phyloP scores from a whole-genome alignment of 2,329 filamentous ascomycete genomes.

The Daldinia eschscholtzii region DNA sequence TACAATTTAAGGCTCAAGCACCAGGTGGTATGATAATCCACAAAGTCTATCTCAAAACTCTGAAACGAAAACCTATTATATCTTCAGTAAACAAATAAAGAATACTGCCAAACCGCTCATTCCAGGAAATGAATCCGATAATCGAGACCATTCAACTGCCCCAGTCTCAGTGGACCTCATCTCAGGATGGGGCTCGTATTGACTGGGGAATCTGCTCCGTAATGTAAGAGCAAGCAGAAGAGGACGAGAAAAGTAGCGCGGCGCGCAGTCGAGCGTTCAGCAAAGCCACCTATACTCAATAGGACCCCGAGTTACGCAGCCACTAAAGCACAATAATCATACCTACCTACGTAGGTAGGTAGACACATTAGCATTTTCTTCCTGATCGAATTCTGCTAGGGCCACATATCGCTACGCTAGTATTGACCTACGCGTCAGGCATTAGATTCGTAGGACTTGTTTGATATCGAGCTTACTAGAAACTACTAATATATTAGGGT shows the following conservation, averaged over 20 bases:
- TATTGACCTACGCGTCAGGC: not conserved
- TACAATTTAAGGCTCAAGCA: constrained; percentile 3
- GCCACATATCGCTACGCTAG: not conserved
- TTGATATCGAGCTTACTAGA: not conserved
- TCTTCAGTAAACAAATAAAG: not conserved
- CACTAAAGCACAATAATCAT: no score
- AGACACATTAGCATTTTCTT: not conserved
- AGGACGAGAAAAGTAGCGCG: not conserved
- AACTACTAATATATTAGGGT: not conserved
- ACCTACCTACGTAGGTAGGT: not conserved
- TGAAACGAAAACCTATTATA: constrained; percentile 4
- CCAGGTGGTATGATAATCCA: not conserved
- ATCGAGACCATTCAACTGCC: constrained; percentile 4
- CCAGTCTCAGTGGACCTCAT: constrained; percentile 32
- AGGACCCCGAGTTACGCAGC: not conserved
- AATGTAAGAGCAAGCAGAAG: constrained; percentile 26
- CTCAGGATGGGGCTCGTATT: constrained; percentile 42
- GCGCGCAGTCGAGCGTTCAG: not conserved
- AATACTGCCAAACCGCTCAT: constrained; percentile 8
- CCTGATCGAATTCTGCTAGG: not conserved
- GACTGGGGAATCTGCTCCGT: constrained; percentile 45
- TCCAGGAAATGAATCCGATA: constrained; percentile 27
- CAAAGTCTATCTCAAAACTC: not conserved
- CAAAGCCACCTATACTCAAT: not conserved
- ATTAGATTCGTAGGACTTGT: not conserved